These are phyloP conservation scores for Phlyctochytrium bullatum DNA, from an alignment of 192 early-diverging fungal species.

Conservation along the genomic window DNA sequence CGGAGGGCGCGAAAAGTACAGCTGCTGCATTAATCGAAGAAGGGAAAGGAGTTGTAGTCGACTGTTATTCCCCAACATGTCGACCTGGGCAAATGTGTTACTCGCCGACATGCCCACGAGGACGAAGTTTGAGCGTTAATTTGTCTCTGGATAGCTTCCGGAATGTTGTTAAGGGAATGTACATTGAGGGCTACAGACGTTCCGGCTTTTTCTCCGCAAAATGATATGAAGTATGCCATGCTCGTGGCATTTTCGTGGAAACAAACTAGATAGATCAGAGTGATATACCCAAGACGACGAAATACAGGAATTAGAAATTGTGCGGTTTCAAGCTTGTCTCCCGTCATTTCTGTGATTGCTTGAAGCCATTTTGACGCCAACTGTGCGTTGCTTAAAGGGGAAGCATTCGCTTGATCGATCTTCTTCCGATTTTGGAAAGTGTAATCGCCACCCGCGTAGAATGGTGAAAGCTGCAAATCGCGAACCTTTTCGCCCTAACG, in stretches of 20 bases:
- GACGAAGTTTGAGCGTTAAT: constrained; percentile 19
- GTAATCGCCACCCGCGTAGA: too few relatives aligned
- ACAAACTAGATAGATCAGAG: background rate
- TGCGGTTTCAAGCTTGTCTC: background rate
- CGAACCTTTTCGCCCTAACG: too few relatives aligned
- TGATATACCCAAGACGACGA: background rate
- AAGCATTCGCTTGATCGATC: too few relatives aligned
- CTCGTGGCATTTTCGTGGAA: background rate
- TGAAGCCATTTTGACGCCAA: too few relatives aligned
- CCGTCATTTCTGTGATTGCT: background rate
- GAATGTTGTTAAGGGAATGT: constrained; percentile 30
- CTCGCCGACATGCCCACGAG: constrained; percentile 46
- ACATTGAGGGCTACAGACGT: constrained; percentile 18
- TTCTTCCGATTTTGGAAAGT: background rate
- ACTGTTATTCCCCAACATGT: constrained; percentile 48
- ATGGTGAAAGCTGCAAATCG: too few relatives aligned
- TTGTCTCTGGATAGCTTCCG: constrained; percentile 33
- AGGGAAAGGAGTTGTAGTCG: constrained; percentile 34
- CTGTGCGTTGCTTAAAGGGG: too few relatives aligned
- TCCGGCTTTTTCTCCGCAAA: constrained; percentile 24
- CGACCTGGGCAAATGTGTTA: constrained; percentile 41
- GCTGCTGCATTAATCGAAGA: constrained; percentile 39
- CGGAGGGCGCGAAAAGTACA: constrained; percentile 20
- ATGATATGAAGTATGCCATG: background rate
- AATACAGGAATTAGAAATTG: background rate